Evolutionary conservation across 441 rosid species (phyloP), one percentile per base, ranked within the genome.

Genomic region (Pelargonium australe): DNA sequence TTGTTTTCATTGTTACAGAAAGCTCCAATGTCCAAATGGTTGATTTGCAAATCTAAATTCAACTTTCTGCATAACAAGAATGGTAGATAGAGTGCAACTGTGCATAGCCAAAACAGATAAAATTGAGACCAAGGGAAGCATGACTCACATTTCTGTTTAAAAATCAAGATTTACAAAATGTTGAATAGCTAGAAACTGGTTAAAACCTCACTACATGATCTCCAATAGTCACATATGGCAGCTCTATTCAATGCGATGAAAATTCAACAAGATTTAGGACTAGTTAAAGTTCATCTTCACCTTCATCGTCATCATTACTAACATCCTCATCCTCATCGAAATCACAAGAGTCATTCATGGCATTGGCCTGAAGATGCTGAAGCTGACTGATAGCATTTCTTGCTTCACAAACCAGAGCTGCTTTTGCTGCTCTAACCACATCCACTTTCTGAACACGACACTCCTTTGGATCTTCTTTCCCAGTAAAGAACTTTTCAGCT

Each of bases 301-400:
- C 81, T n/a, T 79, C 85, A 10, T 78, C 87, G 9, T 84, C 86
- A 19, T 25, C 80, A 63, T 66, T 67, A 0, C 65, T 67, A 16
- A 4, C 64, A 68, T 45, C 12, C 8, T 19, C 60, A n/a, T 68
- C 77, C 37, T 76, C 77, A 14, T 62, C 74, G 17, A 78, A 72
- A 75, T 85, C 85, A 7, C 79, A 70, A 49, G 87, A 76, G 61
- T 76, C 71, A 20, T 70, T 72, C 17, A 53, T 76, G 37, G 67
- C 19, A 63, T 70, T 25, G 0, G 73, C 65, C 69, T 79, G 77
- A 16, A 84, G 75, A 74, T 77, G 75, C 57, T 79, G 82, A 7
- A 90, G 83, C 74, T 82, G 85, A 71, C 80, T 67, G 49, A 90
- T 80, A 49, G 85, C 94, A 81, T 85, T 81, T 73, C 77, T 82